Base-by-base conservation (phyloP, 176 grass and related monocot genomes). In the Musa troglodytarum region DNA sequence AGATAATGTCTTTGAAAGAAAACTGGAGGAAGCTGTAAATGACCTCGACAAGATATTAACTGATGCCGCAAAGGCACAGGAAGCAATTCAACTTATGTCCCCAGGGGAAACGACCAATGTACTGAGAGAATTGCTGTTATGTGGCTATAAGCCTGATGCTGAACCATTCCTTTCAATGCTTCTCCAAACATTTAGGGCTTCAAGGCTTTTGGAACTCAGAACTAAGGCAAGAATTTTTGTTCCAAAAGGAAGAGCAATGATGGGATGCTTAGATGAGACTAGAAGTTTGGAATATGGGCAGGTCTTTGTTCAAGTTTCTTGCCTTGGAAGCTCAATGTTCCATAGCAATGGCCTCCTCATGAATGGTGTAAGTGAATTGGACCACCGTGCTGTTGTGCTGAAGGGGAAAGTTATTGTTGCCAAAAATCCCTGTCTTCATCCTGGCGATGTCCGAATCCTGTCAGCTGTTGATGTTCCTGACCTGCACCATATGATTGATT, bases 211-310 rank as follows among this genome's bases (percentile, higher is more conserved):
- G 16, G 88, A 97, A 74, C 21, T 97, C 54, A 90, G 77, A 89
- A 90, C 68, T 23, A 97, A 85, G 71, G 88, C 90, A 55, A 88
- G 94, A 64, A 93, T 97, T 53, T 85, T 93, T 43, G 83, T 97
- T 82, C 80, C 75, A 82, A 1, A 87, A 76, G 94, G 94, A 59
- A 81, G 88, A 69, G 71, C 88, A 69, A 88, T 97, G 90, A 85
- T 97, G 86, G 94, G 94, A 58, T 97, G 90, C 76, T 82, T 97
- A 82, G 94, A 97, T 82, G 94, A 97, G 85, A 92, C 81, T 54
- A 4, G 79, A 19, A 83, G 25, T 54, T 86, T 97, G 22, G 75
- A 89, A 62, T 93, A 97, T 56, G 90, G 84, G 1, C 58, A 97
- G 68, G 88, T 92, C 26, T 97, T 93, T 82, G 25, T 97, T 80